Percentiles rank a stretch among this genome's conserved stretches.
phyloP scores from a whole-genome alignment of 495 filamentous ascomycete genomes.

The Podospora anserina region DNA sequence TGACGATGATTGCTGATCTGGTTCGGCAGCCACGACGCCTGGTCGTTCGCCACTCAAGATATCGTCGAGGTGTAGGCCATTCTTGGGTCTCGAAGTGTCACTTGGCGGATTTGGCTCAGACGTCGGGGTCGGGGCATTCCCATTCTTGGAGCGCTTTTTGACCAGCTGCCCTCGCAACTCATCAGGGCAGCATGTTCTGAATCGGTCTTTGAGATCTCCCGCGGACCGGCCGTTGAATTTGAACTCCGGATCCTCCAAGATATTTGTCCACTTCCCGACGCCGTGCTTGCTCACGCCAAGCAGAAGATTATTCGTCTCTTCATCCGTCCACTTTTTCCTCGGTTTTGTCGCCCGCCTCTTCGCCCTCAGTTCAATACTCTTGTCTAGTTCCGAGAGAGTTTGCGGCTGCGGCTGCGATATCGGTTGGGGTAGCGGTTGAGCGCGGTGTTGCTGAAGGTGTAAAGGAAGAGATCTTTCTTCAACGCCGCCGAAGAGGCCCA shows the following conservation, averaged over 20 bases:
- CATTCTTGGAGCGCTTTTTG: constrained; percentile 25
- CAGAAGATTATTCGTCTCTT: constrained; percentile 75
- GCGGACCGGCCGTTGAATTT: constrained; percentile 72
- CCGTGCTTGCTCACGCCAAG: constrained; percentile 77
- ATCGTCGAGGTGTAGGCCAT: constrained; percentile 45
- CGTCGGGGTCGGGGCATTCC: background rate
- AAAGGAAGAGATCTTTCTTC: constrained; percentile 2
- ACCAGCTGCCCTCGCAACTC: constrained; percentile 42
- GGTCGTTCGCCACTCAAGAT: constrained; percentile 40
- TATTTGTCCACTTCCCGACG: constrained; percentile 83
- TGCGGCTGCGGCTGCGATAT: background rate
- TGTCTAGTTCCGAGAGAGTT: background rate
- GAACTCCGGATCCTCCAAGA: constrained; percentile 70
- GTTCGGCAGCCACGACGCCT: constrained; percentile 17
- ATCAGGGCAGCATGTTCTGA: constrained; percentile 71
- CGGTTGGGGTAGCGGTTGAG: constrained; percentile 23
- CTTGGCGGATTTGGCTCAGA: constrained; percentile 1
- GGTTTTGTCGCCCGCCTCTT: constrained; percentile 47
- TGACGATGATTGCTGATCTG: background rate
- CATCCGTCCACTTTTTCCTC: constrained; percentile 71
- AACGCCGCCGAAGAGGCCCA: constrained; percentile 26
- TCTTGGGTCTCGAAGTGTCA: constrained; percentile 29
- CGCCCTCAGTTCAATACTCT: constrained; percentile 20
- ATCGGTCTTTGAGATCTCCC: constrained; percentile 83
- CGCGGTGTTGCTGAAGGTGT: constrained; percentile 28